Evolutionary conservation across 352 stramenopile genomes (phyloP).

Genomic region (Phytophthora macrochlamydospora): DNA sequence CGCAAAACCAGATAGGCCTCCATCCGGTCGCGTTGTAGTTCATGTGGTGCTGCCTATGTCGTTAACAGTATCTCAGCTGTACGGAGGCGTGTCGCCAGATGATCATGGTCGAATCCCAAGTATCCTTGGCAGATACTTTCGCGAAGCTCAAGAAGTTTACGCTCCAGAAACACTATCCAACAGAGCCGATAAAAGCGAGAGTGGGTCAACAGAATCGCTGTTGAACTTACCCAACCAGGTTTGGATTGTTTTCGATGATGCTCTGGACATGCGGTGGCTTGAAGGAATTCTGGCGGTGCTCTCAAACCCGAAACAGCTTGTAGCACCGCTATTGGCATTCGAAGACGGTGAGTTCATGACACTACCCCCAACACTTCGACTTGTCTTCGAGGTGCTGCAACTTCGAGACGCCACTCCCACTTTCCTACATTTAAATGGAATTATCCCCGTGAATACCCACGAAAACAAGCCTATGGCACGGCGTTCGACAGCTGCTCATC

Average conservation of each 20-base stretch:
- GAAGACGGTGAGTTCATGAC: constrained; percentile 62
- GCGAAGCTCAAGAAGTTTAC: constrained; percentile 36
- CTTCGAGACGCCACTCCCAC: constrained; percentile 40
- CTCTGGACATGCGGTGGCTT: constrained; percentile 42
- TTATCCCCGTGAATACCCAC: constrained; percentile 28
- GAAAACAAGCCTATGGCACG: constrained; percentile 1
- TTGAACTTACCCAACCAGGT: constrained; percentile 26
- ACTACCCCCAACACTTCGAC: constrained; percentile 60
- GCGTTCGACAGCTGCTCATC: constrained; percentile 1
- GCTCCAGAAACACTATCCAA: not conserved
- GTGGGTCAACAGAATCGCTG: constrained; percentile 4
- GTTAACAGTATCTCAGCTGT: constrained; percentile 51
- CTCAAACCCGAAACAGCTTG: not conserved
- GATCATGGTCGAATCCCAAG: constrained; percentile 39
- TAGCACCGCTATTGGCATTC: constrained; percentile 27
- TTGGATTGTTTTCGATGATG: constrained; percentile 55
- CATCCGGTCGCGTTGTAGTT: constrained; percentile 10
- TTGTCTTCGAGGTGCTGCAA: constrained; percentile 63
- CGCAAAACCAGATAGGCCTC: constrained; percentile 2
- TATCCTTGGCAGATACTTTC: constrained; percentile 41
- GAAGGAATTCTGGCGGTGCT: constrained; percentile 45
- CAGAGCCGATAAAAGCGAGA: not conserved
- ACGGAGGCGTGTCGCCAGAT: constrained; percentile 44
- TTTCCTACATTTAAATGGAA: constrained; percentile 31
- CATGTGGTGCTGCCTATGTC: constrained; percentile 43